Conservation (phyloP, 148 eudicot species). For the Fagopyrum tataricum region DNA sequence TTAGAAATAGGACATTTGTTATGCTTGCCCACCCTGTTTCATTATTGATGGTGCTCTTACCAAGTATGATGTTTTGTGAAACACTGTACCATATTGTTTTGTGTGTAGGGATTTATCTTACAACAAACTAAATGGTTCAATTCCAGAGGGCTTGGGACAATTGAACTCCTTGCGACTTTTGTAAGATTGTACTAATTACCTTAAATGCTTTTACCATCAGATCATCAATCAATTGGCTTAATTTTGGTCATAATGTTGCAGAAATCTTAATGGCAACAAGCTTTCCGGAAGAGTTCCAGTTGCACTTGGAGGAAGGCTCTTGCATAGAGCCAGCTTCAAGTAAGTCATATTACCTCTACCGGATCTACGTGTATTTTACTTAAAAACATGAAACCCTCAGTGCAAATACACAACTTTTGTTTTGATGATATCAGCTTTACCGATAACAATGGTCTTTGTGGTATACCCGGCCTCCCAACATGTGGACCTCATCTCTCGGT, state of each 20-base stretch:
- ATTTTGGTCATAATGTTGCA: constrained; percentile 18
- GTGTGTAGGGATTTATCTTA: constrained; percentile 83
- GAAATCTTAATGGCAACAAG: constrained; percentile 90
- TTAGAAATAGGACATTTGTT: not conserved
- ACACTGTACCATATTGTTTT: not conserved
- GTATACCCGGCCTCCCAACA: constrained; percentile 81
- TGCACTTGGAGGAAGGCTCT: constrained; percentile 78
- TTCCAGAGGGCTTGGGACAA: constrained; percentile 83
- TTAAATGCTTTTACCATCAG: not conserved
- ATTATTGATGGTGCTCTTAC: not conserved
- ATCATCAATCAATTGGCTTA: constrained; percentile 6
- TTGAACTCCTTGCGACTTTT: constrained; percentile 57
- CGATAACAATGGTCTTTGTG: constrained; percentile 89
- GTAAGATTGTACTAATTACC: constrained; percentile 37
- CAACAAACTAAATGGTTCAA: constrained; percentile 81
- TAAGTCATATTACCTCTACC: constrained; percentile 25
- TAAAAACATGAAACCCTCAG: not conserved
- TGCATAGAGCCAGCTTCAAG: constrained; percentile 99
- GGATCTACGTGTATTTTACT: not conserved
- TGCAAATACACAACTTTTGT: not conserved
- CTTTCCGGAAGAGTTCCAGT: constrained; percentile 86
- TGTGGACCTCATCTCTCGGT: constrained; percentile 89
- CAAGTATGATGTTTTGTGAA: not conserved
- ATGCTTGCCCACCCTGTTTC: not conserved
- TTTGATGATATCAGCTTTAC: constrained; percentile 56